These are phyloP conservation scores for Amauroascus niger DNA, from an alignment of 2,329 filamentous ascomycete species.

Conservation along the genomic window DNA sequence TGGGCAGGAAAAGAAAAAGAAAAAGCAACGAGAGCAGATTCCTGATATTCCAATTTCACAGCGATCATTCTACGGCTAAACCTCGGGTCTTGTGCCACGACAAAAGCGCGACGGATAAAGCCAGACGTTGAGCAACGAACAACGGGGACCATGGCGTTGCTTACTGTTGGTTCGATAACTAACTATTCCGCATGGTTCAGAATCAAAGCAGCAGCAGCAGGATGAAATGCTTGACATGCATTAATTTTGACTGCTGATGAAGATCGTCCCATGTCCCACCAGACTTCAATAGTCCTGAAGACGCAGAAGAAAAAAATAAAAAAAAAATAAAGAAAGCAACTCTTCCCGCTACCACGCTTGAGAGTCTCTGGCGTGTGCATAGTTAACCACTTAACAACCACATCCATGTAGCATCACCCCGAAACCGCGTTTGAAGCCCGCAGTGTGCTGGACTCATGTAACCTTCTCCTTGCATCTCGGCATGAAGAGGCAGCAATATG, in stretches of 20 bases:
- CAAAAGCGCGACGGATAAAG: background rate
- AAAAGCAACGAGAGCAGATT: background rate
- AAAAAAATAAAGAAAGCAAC: no score
- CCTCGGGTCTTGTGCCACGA: background rate
- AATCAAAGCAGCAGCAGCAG: background rate
- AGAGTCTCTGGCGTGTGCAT: no score
- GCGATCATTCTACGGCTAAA: background rate
- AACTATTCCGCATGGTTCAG: background rate
- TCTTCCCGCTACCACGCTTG: conserved; percentile 2
- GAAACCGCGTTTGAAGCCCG: background rate
- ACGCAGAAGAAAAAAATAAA: background rate
- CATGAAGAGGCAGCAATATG: background rate
- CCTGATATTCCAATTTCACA: no score
- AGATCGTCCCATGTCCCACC: conserved; percentile 1
- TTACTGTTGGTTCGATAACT: background rate
- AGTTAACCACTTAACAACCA: no score
- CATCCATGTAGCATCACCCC: background rate
- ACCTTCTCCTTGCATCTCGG: background rate
- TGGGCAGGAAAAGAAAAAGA: background rate
- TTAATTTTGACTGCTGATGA: background rate
- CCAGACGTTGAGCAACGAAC: background rate
- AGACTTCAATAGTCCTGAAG: conserved; percentile 1
- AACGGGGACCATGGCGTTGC: background rate
- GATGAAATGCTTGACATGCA: background rate
- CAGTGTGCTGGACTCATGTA: background rate